These are phyloP conservation scores for Rugiboletus extremiorientalis DNA, from an alignment of 1,284 basidiomycete species.

Conservation along the genomic window DNA sequence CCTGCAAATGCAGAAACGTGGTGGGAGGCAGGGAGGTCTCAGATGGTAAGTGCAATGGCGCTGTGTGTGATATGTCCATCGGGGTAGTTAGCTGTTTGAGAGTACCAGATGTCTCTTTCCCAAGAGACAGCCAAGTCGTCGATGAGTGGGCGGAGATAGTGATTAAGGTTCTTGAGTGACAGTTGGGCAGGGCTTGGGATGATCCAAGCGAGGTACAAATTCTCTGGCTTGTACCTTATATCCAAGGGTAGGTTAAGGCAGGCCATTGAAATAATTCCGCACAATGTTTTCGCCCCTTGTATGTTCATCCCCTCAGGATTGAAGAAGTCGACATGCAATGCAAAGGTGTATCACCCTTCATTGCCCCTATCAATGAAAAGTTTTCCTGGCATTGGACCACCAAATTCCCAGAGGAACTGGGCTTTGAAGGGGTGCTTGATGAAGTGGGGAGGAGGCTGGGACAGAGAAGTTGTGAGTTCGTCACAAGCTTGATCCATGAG, in stretches of 20 bases:
- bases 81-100: no score
- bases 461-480: neutral
- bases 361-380: constrained; percentile 4
- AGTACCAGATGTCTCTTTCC: no score
- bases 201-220: constrained; percentile 10
- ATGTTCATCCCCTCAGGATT: neutral
- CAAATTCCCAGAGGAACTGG: constrained; percentile 5
- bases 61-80: no score
- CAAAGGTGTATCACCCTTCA: neutral
- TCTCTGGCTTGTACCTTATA: constrained; percentile 7
- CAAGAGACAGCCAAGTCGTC: no score
- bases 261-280: constrained; percentile 3
- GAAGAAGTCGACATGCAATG: constrained; percentile 5
- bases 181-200: constrained; percentile 15
- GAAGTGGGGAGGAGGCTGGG: neutral
- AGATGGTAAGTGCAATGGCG: no score
- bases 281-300: neutral
- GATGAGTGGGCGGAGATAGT: constrained; percentile 11
- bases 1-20: no score
- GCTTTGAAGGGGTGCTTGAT: constrained; percentile 12
- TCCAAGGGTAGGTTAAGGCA: constrained; percentile 6
- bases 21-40: no score
- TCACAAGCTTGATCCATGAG: constrained; percentile 9
- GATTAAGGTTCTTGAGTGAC: constrained; percentile 14
- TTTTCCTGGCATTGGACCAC: neutral